phyloP scores from a whole-genome alignment of 78 protist species.

The Andalucia godoyi region DNA sequence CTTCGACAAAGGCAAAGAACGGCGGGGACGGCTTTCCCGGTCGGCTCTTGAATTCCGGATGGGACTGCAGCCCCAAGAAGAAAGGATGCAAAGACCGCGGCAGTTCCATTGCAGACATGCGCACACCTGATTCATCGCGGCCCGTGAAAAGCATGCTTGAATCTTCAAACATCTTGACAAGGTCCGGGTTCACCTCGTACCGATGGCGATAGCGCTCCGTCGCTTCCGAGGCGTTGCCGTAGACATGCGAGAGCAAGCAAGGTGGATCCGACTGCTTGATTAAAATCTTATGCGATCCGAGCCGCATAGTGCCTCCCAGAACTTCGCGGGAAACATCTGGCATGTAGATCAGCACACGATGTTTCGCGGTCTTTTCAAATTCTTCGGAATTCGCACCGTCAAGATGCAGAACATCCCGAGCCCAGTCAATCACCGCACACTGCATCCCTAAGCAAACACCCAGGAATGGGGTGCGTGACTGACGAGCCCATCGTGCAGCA shows the following conservation, averaged over 20 bases:
- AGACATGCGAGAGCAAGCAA: constrained; percentile 33
- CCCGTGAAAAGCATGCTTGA: constrained; percentile 67
- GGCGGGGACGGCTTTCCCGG: constrained; percentile 82
- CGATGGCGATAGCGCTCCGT: constrained; percentile 95
- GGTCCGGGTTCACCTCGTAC: constrained; percentile 75
- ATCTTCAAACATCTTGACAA: constrained; percentile 40
- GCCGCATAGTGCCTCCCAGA: constrained; percentile 96
- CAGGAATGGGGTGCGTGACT: constrained; percentile 65
- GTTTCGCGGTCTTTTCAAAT: constrained; percentile 13
- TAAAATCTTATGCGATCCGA: constrained; percentile 61
- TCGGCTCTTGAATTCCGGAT: constrained; percentile 88
- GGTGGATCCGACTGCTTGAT: neutral
- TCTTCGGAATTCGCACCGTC: constrained; percentile 59
- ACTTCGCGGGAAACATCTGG: constrained; percentile 75
- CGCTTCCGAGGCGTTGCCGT: constrained; percentile 44
- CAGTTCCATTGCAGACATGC: constrained; percentile 37
- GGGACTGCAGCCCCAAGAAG: constrained; percentile 85
- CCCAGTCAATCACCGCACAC: constrained; percentile 78
- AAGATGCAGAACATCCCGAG: constrained; percentile 45
- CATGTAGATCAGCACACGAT: constrained; percentile 72
- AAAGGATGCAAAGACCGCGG: constrained; percentile 58
- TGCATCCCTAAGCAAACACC: constrained; percentile 96
- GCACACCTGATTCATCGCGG: constrained; percentile 27
- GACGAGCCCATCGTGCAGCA: constrained; percentile 76
- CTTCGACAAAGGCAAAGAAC: constrained; percentile 73